Percentiles rank a stretch among this genome's conserved stretches.
Evolutionary conservation across 805 yeast species (phyloP).

Genomic region (Kuraishia ogatae): DNA sequence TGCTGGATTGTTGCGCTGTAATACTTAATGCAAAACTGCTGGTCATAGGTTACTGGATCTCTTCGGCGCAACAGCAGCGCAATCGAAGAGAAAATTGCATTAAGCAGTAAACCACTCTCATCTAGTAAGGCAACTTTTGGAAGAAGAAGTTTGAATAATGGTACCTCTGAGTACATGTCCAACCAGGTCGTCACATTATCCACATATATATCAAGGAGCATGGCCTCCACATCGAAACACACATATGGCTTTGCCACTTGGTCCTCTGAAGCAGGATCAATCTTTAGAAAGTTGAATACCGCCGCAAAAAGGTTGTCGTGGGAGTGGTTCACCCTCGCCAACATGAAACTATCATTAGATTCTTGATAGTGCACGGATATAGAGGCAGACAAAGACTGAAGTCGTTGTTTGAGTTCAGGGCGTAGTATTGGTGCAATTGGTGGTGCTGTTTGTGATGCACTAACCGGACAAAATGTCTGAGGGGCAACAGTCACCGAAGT

Average conservation of each 20-base stretch:
- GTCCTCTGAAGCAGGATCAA: background rate
- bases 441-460: background rate
- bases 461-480: background rate
- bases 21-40: constrained; percentile 6
- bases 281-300: background rate
- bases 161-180: constrained; percentile 5
- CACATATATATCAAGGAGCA: constrained; percentile 5
- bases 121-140: constrained; percentile 6
- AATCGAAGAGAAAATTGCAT: constrained; percentile 8
- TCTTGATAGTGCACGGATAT: background rate
- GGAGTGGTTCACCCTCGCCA: background rate
- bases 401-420: background rate
- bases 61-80: constrained; percentile 8
- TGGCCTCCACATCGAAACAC: constrained; percentile 7
- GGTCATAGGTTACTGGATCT: constrained; percentile 6
- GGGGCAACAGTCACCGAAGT: background rate
- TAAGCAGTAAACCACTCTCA: constrained; percentile 5
- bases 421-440: background rate
- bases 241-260: constrained; percentile 2
- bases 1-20: constrained; percentile 9
- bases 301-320: background rate
- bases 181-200: constrained; percentile 6
- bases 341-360: background rate
- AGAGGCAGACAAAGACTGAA: background rate
- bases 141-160: constrained; percentile 5